A percentile compares a stretch with the other conserved stretches of the same genome.
phyloP scores from a whole-genome alignment of 352 stramenopile species.

The Pythium monospermum region DNA sequence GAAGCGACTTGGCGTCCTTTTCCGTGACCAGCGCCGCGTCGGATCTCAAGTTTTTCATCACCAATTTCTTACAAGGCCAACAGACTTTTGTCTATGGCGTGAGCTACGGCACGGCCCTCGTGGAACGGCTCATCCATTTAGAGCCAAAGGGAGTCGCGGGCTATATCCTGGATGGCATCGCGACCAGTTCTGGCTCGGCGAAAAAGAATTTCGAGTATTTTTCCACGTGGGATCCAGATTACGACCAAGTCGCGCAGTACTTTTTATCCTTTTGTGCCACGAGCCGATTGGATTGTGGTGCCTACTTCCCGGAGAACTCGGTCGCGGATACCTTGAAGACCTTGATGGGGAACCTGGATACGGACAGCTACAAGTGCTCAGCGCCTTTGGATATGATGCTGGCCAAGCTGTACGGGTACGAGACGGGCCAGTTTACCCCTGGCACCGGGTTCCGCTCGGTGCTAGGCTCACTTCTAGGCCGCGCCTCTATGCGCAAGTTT shows the following conservation, averaged over 20 bases:
- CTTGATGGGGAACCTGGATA: slow-evolving; percentile 10
- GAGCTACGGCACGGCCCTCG: slow-evolving; percentile 31
- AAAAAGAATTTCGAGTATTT: no score
- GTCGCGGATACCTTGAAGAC: slow-evolving; percentile 11
- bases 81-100: slow-evolving; percentile 16
- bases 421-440: neutral
- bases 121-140: slow-evolving; percentile 25
- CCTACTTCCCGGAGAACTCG: slow-evolving; percentile 10
- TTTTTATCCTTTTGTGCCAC: no score
- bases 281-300: no score
- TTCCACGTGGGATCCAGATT: slow-evolving; percentile 4
- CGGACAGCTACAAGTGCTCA: slow-evolving; percentile 15
- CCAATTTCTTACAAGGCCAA: slow-evolving; percentile 14
- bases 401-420: neutral
- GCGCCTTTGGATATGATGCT: slow-evolving; percentile 3
- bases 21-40: slow-evolving; percentile 18
- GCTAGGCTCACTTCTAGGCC: no score
- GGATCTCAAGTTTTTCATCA: slow-evolving; percentile 22
- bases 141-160: slow-evolving; percentile 16
- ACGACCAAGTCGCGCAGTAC: slow-evolving; percentile 13
- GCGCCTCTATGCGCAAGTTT: no score
- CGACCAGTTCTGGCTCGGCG: no score
- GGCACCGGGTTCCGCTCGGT: neutral
- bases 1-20: slow-evolving; percentile 14
- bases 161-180: slow-evolving; percentile 28